Evolutionary conservation across 768 basidiomycete species (phyloP).

Genomic region (Termitomyces sp.): DNA sequence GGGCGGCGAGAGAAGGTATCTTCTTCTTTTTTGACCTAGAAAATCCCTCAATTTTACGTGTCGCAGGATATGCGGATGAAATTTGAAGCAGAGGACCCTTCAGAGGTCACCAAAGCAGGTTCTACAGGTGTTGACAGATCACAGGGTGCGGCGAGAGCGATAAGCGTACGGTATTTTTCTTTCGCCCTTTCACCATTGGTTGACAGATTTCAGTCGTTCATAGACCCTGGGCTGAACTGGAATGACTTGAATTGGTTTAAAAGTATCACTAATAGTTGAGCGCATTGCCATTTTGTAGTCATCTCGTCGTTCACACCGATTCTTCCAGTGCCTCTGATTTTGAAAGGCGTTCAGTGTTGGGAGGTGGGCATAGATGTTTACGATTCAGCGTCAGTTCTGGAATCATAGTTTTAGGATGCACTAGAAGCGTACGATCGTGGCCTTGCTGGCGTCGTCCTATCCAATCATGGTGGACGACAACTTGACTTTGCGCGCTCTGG

Average conservation of each 20-base stretch:
- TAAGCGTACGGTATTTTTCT: constrained; percentile 51
- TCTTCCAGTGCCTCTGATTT: constrained; percentile 71
- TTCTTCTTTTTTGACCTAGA: background rate
- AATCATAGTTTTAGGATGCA: constrained; percentile 48
- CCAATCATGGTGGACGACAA: constrained; percentile 80
- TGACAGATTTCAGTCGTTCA: constrained; percentile 63
- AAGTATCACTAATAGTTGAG: constrained; percentile 60
- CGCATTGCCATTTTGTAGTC: background rate
- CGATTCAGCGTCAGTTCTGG: background rate
- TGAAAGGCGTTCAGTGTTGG: constrained; percentile 90
- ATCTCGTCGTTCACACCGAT: constrained; percentile 27
- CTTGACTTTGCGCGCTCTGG: constrained; percentile 82
- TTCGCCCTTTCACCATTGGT: background rate
- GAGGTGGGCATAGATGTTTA: constrained; percentile 37
- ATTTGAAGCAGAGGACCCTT: constrained; percentile 76
- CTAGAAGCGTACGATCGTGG: constrained; percentile 77
- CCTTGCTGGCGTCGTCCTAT: constrained; percentile 74
- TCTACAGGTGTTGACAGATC: constrained; percentile 63
- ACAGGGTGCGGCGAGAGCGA: constrained; percentile 92
- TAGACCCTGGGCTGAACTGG: constrained; percentile 90
- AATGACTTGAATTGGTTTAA: constrained; percentile 79
- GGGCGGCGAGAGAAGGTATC: constrained; percentile 81
- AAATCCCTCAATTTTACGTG: background rate
- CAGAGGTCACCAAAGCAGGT: constrained; percentile 48
- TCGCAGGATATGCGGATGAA: constrained; percentile 89